Evolutionary conservation across 345 rosid genomes (phyloP), one percentile per base, ranked within the genome.

Genomic region (Clausena lansium): DNA sequence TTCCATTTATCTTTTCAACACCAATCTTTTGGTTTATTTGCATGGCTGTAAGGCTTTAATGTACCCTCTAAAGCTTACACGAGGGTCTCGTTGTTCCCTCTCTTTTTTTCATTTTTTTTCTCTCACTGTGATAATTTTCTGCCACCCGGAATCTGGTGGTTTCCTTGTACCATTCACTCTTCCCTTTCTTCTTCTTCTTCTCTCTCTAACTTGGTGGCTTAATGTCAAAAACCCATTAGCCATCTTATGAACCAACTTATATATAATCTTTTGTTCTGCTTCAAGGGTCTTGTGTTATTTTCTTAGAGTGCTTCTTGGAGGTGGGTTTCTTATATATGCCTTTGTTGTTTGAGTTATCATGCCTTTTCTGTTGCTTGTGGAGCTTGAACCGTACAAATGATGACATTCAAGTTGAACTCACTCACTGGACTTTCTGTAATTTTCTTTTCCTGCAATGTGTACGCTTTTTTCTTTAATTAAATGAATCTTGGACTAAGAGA

Each of bases 11-110:
- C 54, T 71, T 45, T 76, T 47, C 81, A 78, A 72, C 74, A 35
- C 77, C 77, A 71, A 69, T 81, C 75, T 73, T 68, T 35, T 82
- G 81, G 78, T 76, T 78, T 66, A 76, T 79, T 79, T 88, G 92
- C 97, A 92, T 92, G 94, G 92, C 88, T 83, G 84, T 76, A 72
- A 83, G 81, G 78, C 83, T 86, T 78, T 80, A 73, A 73, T 85
- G 86, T 83, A 65, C 73, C 84, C 84, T 83, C 58, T 79, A 83
- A 85, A 84, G 85, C 91, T 87, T 84, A 77, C 94, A 89, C 94
- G 89, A 83, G 88, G 83, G 81, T 85, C 75, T 77, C 80, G 81
- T 81, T 88, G 84, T 82, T 83, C 83, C 87, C 82, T 77, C 70
- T 19, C 67, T 36, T 35, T 71, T 45, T 45, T 45, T 45, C 15